Base-by-base conservation (phyloP, 805 yeast genomes). In the Scheffersomyces ergatensis region DNA sequence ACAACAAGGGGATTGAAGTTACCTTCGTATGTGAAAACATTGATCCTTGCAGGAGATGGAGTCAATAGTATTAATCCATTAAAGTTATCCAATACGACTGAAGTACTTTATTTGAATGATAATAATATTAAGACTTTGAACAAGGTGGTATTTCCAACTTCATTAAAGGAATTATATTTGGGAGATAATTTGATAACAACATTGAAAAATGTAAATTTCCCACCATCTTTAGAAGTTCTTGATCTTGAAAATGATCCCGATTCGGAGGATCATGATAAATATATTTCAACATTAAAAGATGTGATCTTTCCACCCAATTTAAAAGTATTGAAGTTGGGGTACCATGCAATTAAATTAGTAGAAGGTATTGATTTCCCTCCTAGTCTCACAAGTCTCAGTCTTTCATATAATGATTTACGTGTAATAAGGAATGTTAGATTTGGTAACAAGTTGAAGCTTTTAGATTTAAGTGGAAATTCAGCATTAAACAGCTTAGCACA, bases 1-100 rank as follows among this genome's bases (percentile, higher is more conserved):
- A 68, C 58, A 44, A 69, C 74, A 1, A 49, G 76, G 37, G 75
- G 75, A 0, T 53, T 70, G 24, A 70, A 69, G 44, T 47, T 70
- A 24, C 74, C 74, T 1, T 54, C 59, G 17, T 47, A 42, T 19
- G 45, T 70, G 16, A 53, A 49, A 40, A 50, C 55, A 19, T 48
- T 70, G 29, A 63, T 67, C 30, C 47, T 70, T 44, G 63, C 65
- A 8, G 57, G 57, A 35, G 60, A 67, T 47, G 74, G 75, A 13
- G 74, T 70, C 26, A 70, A 70, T 47, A 67, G 73, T 48, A 67
- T 70, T 29, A 70, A 69, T 47, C 76, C 75, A 2, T 57, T 70
- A 37, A 66, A 66, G 41, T 55, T 70, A 20, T 75, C 76, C 2
- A 64, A 67, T 46, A 55, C 65, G 9, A 63, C 69, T 32, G 66